These are phyloP conservation scores for Volvox africanus DNA, from an alignment of 139 green algal genomes.

Conservation along the genomic window DNA sequence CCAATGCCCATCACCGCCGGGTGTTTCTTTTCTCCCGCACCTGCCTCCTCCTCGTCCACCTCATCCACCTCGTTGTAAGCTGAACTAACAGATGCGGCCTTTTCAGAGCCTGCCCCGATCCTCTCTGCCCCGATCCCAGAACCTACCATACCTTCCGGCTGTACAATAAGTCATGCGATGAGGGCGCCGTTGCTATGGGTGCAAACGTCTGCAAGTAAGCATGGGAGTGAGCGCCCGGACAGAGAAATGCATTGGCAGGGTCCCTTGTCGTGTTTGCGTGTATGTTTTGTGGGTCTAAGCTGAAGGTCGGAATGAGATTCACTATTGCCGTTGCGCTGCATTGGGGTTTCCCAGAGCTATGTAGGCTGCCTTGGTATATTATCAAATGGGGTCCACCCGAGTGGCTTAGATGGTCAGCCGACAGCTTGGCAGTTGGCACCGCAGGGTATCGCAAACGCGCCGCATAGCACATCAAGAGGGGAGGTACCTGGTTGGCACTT, in stretches of 20 bases:
- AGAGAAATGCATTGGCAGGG: no score
- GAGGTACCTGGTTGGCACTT: no score
- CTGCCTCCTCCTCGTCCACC: not conserved
- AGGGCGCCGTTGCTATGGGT: not conserved
- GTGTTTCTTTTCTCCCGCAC: not conserved
- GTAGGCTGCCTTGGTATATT: not conserved
- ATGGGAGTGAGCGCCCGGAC: not conserved
- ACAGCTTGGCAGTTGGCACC: not conserved
- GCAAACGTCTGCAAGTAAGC: not conserved
- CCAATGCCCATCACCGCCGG: not conserved
- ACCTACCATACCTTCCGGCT: conserved; percentile 33
- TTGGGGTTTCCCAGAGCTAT: no score
- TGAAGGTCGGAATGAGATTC: not conserved
- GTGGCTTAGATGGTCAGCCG: not conserved
- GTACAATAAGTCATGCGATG: not conserved
- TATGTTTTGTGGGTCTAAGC: not conserved
- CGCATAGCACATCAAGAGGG: no score
- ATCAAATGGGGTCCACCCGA: no score
- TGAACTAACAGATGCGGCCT: not conserved
- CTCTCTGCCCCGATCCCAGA: not conserved
- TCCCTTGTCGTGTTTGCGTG: not conserved
- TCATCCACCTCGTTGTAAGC: not conserved
- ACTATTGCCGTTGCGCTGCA: not conserved
- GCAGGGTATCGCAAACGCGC: no score
- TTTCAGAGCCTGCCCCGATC: not conserved